Conservation (phyloP, 345 rosid species). For the Mallotus nudiflorus region DNA sequence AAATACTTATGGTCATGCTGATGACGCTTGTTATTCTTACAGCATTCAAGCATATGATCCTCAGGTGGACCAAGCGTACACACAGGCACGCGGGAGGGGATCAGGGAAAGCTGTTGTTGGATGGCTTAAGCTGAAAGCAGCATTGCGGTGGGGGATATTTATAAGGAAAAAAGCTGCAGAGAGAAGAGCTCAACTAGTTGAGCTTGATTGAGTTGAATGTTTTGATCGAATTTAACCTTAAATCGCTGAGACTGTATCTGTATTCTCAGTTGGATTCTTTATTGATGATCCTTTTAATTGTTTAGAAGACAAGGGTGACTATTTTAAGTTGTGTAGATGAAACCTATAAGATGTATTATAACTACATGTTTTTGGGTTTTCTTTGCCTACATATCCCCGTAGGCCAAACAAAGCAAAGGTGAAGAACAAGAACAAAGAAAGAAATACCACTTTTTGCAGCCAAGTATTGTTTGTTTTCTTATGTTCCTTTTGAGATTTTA, state of each 20-base stretch:
- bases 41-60: slow-evolving; percentile 49
- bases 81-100: slow-evolving; percentile 42
- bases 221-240: slow-evolving; percentile 6
- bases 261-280: slow-evolving; percentile 10
- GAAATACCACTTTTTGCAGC: neutral
- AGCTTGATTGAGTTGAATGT: slow-evolving; percentile 48
- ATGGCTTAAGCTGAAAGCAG: slow-evolving; percentile 91
- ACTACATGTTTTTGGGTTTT: neutral
- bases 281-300: neutral
- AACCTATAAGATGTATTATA: neutral
- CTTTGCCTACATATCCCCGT: neutral
- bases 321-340: neutral
- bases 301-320: slow-evolving; percentile 1
- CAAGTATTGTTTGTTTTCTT: too few species aligned
- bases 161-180: slow-evolving; percentile 92
- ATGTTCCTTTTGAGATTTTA: too few species aligned
- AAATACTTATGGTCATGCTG: slow-evolving; percentile 48
- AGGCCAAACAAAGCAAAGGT: neutral
- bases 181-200: slow-evolving; percentile 83
- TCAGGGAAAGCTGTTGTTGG: slow-evolving; percentile 94
- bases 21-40: slow-evolving; percentile 59
- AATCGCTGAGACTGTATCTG: neutral
- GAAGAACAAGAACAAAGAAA: neutral
- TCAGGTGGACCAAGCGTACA: slow-evolving; percentile 39
- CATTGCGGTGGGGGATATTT: slow-evolving; percentile 94